Evolutionary conservation across 2,329 filamentous ascomycete genomes (phyloP).

Genomic region (Clarireedia homoeocarpa): DNA sequence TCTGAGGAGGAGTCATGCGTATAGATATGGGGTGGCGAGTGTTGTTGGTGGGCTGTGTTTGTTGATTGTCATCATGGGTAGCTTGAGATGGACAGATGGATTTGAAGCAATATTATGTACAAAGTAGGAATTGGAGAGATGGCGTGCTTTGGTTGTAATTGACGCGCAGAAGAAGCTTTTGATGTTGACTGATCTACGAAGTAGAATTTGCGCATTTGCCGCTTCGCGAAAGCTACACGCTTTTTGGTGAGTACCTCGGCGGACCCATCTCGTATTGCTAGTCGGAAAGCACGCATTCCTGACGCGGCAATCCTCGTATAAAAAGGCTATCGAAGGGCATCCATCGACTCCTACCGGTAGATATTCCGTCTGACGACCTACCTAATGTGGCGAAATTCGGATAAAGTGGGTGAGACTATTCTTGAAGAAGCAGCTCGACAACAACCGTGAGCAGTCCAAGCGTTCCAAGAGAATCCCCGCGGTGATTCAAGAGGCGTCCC

Average conservation of each 20-base stretch:
- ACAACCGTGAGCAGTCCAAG: not conserved
- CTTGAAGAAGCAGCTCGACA: constrained; percentile 3
- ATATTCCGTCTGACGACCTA: not conserved
- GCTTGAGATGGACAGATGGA: constrained; percentile 60
- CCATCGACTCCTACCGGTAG: not conserved
- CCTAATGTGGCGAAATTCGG: not conserved
- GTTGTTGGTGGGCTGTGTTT: constrained; percentile 49
- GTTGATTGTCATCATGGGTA: constrained; percentile 66
- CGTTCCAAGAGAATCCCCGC: not conserved
- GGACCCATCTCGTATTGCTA: no score
- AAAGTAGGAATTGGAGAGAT: constrained; percentile 14
- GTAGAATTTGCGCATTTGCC: not conserved
- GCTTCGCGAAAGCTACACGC: no score
- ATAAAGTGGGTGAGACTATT: not conserved
- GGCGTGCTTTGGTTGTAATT: not conserved
- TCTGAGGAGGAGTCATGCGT: constrained; percentile 49
- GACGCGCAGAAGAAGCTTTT: not conserved
- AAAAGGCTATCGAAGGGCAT: not conserved
- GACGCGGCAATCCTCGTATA: no score
- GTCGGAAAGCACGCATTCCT: no score
- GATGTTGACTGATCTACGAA: not conserved
- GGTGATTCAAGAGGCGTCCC: not conserved
- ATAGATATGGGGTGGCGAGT: constrained; percentile 59
- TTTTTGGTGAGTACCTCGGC: no score
- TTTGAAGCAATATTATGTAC: constrained; percentile 33